Base-by-base conservation (phyloP, 2,329 filamentous ascomycete genomes). In the Diaporthe destruens region DNA sequence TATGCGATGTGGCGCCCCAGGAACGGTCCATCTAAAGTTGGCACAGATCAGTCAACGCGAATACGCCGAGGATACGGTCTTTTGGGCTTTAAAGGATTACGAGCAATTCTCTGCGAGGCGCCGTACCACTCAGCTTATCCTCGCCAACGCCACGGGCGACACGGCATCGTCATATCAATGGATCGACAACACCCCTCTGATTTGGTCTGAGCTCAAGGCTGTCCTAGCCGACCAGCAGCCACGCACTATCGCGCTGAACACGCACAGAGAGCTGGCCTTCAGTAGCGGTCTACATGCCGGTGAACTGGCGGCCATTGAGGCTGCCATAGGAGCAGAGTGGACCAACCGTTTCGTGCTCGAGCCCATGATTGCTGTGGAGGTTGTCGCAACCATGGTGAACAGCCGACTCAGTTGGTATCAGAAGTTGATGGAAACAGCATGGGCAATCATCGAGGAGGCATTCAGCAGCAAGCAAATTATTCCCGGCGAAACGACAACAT, bases 31-130 rank as follows among this genome's bases (percentile, higher is more conserved):
- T 12, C 69, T 59, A n/a, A 23, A 16, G 12, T 34, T 51, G n/a
- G 16, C 6, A 54, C 57, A 87, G 84, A 85, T 86, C 75, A 85
- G 84, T 79, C 85, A 87, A 78, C 83, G 83, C 65, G 85, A 87
- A 75, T 86, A 87, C 76, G 85, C 84, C 73, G 86, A 87, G 75
- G 86, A 87, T 71, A 87, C 85, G 0, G 82, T 84, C 32, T 87
- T 87, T 78, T 87, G 85, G 85, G 84, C 85, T 4, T 81, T 87
- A 44, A 87, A 87, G 74, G 78, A 80, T 25, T 82, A 82, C 6
- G 80, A 77, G 8, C 82, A 85, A 75, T 87, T 87, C 77, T 85
- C 85, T 2, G 85, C 86, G 6, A 82, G 85, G 7, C 83, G 85
- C n/a, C 81, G 85, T 47, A 87, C 86, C 2, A 86, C 86, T 0